These are phyloP conservation scores for Nitzschia sp. DNA, from an alignment of 108 stramenopile genomes.

Conservation along the genomic window DNA sequence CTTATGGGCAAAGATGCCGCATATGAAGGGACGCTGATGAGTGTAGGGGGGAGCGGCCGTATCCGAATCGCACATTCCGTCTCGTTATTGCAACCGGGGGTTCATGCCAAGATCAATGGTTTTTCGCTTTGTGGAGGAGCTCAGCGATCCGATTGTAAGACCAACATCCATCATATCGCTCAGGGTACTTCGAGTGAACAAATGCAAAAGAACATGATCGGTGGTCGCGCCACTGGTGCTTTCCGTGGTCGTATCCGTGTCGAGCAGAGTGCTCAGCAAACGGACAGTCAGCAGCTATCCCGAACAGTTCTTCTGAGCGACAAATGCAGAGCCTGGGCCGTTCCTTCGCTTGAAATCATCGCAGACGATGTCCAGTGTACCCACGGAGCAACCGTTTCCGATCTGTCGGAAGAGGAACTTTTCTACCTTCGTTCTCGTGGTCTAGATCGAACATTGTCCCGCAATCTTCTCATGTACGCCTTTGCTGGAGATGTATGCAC, in stretches of 20 bases:
- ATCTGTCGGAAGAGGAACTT: conserved; percentile 92
- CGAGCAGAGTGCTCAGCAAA: conserved; percentile 91
- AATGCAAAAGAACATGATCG: conserved; percentile 90
- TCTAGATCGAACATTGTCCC: conserved; percentile 62
- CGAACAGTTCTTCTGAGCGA: conserved; percentile 88
- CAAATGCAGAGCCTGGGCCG: conserved; percentile 80
- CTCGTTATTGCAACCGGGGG: conserved; percentile 63
- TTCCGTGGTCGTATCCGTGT: conserved; percentile 95
- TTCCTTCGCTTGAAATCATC: conserved; percentile 92
- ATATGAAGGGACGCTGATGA: conserved; percentile 69
- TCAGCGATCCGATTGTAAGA: conserved; percentile 85
- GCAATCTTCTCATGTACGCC: conserved; percentile 88
- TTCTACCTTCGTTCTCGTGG: conserved; percentile 92
- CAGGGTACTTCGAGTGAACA: conserved; percentile 79
- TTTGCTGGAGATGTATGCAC: conserved; percentile 80
- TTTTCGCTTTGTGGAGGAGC: conserved; percentile 79
- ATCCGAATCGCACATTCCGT: conserved; percentile 66
- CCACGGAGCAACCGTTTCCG: conserved; percentile 95
- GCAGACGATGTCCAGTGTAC: conserved; percentile 95
- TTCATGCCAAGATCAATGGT: conserved; percentile 69
- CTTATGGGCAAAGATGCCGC: conserved; percentile 63
- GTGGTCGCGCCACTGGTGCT: conserved; percentile 78
- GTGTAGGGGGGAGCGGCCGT: conserved; percentile 82
- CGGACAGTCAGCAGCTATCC: conserved; percentile 88
- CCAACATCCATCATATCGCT: conserved; percentile 90